Conservation (phyloP, 306 rosid species). For the Malus domestica region ASM211411v1 NC_041790.1:6770001-6770500, state of each 20-base stretch:
- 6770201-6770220: neutral
- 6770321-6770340: neutral
- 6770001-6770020: conserved; percentile 76
- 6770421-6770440: no score
- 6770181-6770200: neutral
- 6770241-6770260: neutral
- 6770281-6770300: neutral
- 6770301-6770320: neutral
- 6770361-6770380: no score
- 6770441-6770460: no score
- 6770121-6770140: conserved; percentile 61
- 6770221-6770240: neutral
- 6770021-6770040: conserved; percentile 69
- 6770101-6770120: conserved; percentile 80
- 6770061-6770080: conserved; percentile 82
- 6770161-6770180: neutral
- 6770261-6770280: neutral
- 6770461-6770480: no score
- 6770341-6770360: no score
- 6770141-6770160: conserved; percentile 60
- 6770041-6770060: conserved; percentile 95
- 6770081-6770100: conserved; percentile 91
- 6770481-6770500: rapidly evolving
- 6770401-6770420: no score
- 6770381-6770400: no score